Base-by-base conservation (phyloP, 73 alveolate genomes). In the Durusdinium trenchii region DNA sequence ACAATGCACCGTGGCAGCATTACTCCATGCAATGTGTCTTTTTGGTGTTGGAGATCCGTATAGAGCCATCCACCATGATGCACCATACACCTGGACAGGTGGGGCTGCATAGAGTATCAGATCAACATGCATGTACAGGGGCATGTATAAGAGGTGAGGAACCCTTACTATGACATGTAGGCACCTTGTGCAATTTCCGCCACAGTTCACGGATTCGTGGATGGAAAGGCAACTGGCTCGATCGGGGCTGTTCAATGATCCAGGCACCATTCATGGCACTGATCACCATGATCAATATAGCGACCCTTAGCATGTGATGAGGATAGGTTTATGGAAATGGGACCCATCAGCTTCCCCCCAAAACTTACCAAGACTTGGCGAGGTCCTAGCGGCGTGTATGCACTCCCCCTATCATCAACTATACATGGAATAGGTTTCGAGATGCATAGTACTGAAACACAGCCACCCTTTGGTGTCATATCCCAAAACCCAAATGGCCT, bases 21-120 rank as follows among this genome's bases (percentile, higher is more conserved):
- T 82, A 51, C 46, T 32, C 75, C 71, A 82, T 45, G 75, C 93
- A n/a, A 50, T 42, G 35, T 82, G 93, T 73, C 93, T 48, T 73
- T 82, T 82, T 16, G 93, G 93, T 30, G 75, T 82, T 1, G 35
- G n/a, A 32, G 75, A 20, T 50, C 73, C 73, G 51, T 12, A 82
- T 7, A 48, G 32, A 18, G 48, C 75, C 93, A 82, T 82, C 93
- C 93, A 82, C 93, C 93, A 82, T 2, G 62, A 43, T 20, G 93
- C 73, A 35, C n/a, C 75, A 23, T 3, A 82, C 1, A 82, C 93
- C 93, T 82, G 36, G 35, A 54, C 64, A 54, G 20, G 64, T n/a
- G 73, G 40, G 51, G 69, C 75, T 1, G 52, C 42, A 71, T 71
- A 14, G 10, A 64, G 30, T 20, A 64, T 20, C 79, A 64, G 12